Base-by-base conservation (phyloP, 371 early-diverging fungal genomes). In the Haplosporangium sp. region DNA sequence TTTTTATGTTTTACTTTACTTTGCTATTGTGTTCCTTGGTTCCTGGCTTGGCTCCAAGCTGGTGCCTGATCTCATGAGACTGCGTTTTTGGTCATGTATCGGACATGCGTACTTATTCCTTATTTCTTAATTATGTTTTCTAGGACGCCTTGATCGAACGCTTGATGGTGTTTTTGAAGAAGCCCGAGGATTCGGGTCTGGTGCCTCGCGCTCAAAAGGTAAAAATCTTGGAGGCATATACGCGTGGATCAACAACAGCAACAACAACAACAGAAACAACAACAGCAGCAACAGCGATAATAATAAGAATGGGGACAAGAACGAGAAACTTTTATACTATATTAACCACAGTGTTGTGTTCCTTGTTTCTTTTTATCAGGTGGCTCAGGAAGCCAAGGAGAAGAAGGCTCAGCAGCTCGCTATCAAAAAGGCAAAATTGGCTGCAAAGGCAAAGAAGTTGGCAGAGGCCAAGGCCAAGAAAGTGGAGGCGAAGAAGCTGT, bases 131-230 rank as follows among this genome's bases (percentile, higher is more conserved):
- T 36, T 67, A 55, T 47, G 23, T 16, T 14, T 23, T n/a, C 16
- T 56, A 77, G 79, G 79, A 77, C 68, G 72, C 72, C 37, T 59
- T 77, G 53, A 59, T 77, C 38, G 79, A 71, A 8, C 79, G 72
- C 14, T n/a, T 77, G 14, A 72, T 77, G 72, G 68, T 57, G 21
- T 77, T 77, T 56, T 64, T 77, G 54, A 77, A 77, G 65, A 77
- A 77, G 62, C 79, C 79, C 43, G 57, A 62, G 45, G 79, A 79
- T 21, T 72, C 79, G 10, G 79, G 79, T 40, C 79, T 79, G 21
- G 52, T 79, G 12, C 79, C 79, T 38, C 68, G 68, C 42, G 64
- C 68, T 23, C 69, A 72, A 47, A 79, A 68, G 73, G 76, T 69
- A 69, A 36, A 46, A 0, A 36, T 5, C 14, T 43, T 18, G 38